A percentile compares a stretch with the other conserved stretches of the same genome.
phyloP scores from a whole-genome alignment of 2,329 filamentous ascomycete genomes.

The Stachybotrys chlorohalonatus region DNA sequence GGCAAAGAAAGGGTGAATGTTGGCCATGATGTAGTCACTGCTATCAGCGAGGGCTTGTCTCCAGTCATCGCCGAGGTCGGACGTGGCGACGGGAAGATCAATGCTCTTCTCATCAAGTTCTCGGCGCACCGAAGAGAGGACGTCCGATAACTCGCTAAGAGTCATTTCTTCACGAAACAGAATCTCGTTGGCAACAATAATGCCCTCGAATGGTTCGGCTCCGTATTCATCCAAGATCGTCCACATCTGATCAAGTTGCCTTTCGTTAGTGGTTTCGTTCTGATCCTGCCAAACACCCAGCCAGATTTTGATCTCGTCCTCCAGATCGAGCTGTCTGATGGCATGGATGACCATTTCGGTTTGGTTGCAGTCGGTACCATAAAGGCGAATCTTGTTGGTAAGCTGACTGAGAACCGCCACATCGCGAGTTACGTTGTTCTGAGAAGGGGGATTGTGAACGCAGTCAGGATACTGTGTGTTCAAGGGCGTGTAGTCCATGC shows the following conservation, averaged over 20 bases:
- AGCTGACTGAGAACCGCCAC: constrained; percentile 83
- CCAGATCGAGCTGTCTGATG: constrained; percentile 63
- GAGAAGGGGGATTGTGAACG: constrained; percentile 65
- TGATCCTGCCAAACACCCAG: constrained; percentile 86
- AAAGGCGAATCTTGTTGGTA: constrained; percentile 79
- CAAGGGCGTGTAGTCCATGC: constrained; percentile 90
- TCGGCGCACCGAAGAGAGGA: constrained; percentile 60
- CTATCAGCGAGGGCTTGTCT: constrained; percentile 54
- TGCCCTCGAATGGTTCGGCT: constrained; percentile 61
- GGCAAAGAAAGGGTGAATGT: constrained; percentile 93
- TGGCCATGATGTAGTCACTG: constrained; percentile 89
- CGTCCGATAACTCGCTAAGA: constrained; percentile 47
- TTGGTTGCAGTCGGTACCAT: constrained; percentile 96
- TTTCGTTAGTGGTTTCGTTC: constrained; percentile 73
- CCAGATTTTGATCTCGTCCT: constrained; percentile 76
- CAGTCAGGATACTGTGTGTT: constrained; percentile 88
- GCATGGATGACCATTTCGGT: constrained; percentile 87
- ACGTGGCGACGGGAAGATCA: constrained; percentile 71
- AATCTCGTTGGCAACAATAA: constrained; percentile 77
- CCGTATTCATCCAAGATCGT: constrained; percentile 64
- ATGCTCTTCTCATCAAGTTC: constrained; percentile 56
- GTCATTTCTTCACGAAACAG: constrained; percentile 71
- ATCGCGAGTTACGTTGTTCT: constrained; percentile 92
- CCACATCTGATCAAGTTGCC: constrained; percentile 81
- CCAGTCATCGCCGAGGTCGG: constrained; percentile 88